Conservation (phyloP, 2,329 filamentous ascomycete species). For the Colletotrichum orbiculare region DNA sequence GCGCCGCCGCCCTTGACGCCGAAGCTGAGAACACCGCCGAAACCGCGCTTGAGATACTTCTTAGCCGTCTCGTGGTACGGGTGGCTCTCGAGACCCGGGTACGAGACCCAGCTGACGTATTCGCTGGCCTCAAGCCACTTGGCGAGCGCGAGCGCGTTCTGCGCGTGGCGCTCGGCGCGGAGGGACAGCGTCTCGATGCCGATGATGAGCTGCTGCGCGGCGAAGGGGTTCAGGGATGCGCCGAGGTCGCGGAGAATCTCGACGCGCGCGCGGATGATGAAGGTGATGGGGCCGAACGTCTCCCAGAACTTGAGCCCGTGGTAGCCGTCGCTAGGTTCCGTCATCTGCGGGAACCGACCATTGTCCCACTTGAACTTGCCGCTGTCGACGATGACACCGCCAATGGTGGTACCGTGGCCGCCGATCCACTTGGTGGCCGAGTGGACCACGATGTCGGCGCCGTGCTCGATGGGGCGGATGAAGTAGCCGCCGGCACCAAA, state of each 20-base stretch:
- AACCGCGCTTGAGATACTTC: slow-evolving; percentile 86
- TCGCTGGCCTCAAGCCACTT: slow-evolving; percentile 85
- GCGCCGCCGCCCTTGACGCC: slow-evolving; percentile 88
- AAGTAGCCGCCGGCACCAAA: slow-evolving; percentile 95
- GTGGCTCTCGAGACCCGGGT: slow-evolving; percentile 88
- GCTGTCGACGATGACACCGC: slow-evolving; percentile 85
- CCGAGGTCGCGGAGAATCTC: slow-evolving; percentile 92
- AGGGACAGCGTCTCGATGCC: slow-evolving; percentile 91
- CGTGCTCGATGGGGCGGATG: slow-evolving; percentile 85
- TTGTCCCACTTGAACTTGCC: slow-evolving; percentile 95
- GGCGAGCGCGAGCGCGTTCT: slow-evolving; percentile 84
- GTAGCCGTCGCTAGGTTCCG: slow-evolving; percentile 88
- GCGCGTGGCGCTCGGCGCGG: slow-evolving; percentile 85
- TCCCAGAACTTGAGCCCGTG: slow-evolving; percentile 96
- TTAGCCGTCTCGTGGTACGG: slow-evolving; percentile 82
- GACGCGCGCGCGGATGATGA: slow-evolving; percentile 86
- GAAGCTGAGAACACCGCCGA: slow-evolving; percentile 91
- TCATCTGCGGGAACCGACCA: slow-evolving; percentile 90
- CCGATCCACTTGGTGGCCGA: slow-evolving; percentile 98
- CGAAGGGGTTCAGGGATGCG: slow-evolving; percentile 86
- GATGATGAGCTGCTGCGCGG: slow-evolving; percentile 89
- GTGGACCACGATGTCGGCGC: slow-evolving; percentile 93
- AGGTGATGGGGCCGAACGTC: slow-evolving; percentile 85
- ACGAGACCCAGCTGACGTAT: slow-evolving; percentile 92
- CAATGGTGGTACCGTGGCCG: slow-evolving; percentile 93